Conservation (phyloP, 2,329 filamentous ascomycete species). For the Thielaviopsis punctulata region DNA sequence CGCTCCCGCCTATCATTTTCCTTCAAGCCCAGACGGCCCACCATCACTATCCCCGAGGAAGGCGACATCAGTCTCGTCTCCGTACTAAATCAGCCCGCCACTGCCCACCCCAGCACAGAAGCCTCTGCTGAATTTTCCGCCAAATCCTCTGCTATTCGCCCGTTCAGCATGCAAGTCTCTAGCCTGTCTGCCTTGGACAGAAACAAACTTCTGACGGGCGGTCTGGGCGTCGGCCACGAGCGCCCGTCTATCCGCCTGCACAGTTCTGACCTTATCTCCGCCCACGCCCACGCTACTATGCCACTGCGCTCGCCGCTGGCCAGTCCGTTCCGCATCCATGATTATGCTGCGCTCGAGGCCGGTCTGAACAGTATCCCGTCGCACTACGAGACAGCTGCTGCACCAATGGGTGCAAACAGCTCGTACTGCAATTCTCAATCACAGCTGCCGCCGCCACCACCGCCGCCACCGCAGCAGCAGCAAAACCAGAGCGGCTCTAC, state of each 20-base stretch:
- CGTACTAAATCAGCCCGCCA: not conserved
- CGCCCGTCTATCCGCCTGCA: conserved; percentile 28
- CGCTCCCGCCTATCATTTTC: not conserved
- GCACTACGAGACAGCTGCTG: not conserved
- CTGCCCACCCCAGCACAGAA: not conserved
- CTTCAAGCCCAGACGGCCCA: not conserved
- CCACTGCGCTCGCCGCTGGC: not conserved
- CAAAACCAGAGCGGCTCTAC: too few relatives aligned
- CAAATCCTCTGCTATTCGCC: not conserved
- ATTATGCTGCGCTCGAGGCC: not conserved
- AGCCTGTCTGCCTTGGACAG: too few relatives aligned
- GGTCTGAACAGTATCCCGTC: not conserved
- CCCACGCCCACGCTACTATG: conserved; percentile 13
- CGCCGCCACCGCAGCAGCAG: too few relatives aligned
- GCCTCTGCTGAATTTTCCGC: not conserved
- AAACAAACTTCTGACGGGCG: conserved; percentile 43
- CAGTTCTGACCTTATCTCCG: conserved; percentile 32
- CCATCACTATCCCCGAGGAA: conserved; percentile 2
- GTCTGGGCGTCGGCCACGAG: conserved; percentile 35
- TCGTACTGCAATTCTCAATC: too few relatives aligned
- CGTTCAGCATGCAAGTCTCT: too few relatives aligned
- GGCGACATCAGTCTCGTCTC: not conserved
- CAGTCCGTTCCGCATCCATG: conserved; percentile 13
- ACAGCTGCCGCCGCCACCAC: too few relatives aligned
- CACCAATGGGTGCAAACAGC: too few relatives aligned